These are phyloP conservation scores for Cruciata laevipes DNA, from an alignment of 257 asterid species.

Conservation along the genomic window DNA sequence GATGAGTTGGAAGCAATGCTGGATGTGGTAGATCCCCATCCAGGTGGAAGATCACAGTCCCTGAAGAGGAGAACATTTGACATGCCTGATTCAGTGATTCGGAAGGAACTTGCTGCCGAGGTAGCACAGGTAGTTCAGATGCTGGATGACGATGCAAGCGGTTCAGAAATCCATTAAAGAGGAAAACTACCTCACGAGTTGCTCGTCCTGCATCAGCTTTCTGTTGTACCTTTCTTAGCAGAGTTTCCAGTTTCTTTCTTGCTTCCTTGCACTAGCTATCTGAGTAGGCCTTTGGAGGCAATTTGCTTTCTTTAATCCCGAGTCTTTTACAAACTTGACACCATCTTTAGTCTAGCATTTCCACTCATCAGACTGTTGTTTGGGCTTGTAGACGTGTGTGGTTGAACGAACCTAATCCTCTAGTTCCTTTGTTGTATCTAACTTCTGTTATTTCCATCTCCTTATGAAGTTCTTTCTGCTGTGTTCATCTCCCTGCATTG, in stretches of 20 bases:
- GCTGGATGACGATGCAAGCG: conserved; percentile 56
- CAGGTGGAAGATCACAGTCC: conserved; percentile 42
- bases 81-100: conserved; percentile 66
- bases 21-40: conserved; percentile 85
- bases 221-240: conserved; percentile 15
- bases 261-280: background rate
- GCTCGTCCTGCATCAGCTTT: conserved; percentile 3
- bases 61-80: conserved; percentile 80
- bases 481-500: background rate
- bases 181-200: background rate
- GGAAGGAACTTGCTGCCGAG: conserved; percentile 82
- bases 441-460: background rate
- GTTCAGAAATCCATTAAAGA: conserved; percentile 33
- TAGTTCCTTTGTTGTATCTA: background rate
- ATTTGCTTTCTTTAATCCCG: background rate
- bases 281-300: background rate
- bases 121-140: conserved; percentile 80
- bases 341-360: background rate
- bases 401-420: background rate
- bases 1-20: conserved; percentile 96
- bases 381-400: background rate
- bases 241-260: background rate
- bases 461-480: background rate
- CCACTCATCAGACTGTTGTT: background rate
- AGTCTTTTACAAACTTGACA: background rate